These are phyloP conservation scores for Calonectria leucothoes DNA, from an alignment of 2,329 filamentous ascomycete species.

Conservation along the genomic window DNA sequence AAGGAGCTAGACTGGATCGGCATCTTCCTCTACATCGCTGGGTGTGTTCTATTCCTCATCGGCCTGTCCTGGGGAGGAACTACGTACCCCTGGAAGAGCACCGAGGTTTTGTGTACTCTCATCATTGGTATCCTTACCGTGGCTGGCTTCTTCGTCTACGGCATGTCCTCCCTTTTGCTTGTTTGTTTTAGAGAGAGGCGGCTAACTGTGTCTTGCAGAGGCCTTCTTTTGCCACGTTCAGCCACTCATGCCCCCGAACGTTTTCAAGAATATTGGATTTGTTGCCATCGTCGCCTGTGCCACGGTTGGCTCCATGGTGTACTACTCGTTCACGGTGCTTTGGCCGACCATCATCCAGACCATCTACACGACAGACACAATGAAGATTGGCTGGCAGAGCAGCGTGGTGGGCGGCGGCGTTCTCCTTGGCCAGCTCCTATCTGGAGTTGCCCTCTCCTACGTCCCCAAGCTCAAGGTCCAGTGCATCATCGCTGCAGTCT, in stretches of 20 bases:
- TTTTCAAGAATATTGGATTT: conserved; percentile 55
- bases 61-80: conserved; percentile 57
- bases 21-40: conserved; percentile 54
- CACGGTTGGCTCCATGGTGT: conserved; percentile 56
- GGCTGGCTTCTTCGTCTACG: conserved; percentile 51
- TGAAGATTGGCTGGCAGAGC: conserved; percentile 55
- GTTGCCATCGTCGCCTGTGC: conserved; percentile 53
- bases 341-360: conserved; percentile 56
- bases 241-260: conserved; percentile 55
- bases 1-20: conserved; percentile 59
- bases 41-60: conserved; percentile 55
- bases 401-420: conserved; percentile 55
- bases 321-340: conserved; percentile 56
- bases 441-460: conserved; percentile 50
- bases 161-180: conserved; percentile 26
- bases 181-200: too few relatives aligned
- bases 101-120: conserved; percentile 50
- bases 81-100: conserved; percentile 55
- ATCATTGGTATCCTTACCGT: conserved; percentile 52
- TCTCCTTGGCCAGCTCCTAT: conserved; percentile 53
- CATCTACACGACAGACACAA: conserved; percentile 53
- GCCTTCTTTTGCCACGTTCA: conserved; percentile 48
- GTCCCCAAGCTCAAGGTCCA: conserved; percentile 51
- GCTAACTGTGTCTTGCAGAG: conserved; percentile 42
- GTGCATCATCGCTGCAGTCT: conserved; percentile 43